Base-by-base conservation (phyloP, 345 rosid species). In the Lepidium africanum region DNA sequence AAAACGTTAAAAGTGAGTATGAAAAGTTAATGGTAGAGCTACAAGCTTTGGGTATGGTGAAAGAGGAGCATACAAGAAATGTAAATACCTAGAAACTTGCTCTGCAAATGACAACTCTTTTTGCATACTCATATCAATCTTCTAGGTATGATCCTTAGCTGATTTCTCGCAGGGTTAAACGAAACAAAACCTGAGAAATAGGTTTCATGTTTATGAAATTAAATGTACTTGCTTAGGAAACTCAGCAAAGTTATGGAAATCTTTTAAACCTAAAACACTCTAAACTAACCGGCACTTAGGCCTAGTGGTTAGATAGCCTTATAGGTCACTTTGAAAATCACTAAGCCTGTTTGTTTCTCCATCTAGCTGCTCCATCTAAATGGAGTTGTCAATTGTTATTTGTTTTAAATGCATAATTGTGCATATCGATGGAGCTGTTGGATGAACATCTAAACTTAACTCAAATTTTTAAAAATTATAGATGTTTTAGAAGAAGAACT, bases 1-100 rank as follows among this genome's bases (percentile, higher is more conserved):
- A 19, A 69, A 82, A 50, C 38, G 81, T 64, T 14, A 65, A 82
- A 59, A 57, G 21, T 0, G 83, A 83, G 69, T 82, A 83, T 61
- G 74, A 71, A 36, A 76, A 69, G 41, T 46, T 87, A 49, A 62
- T 71, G 59, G 76, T 52, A 10, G 87, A 86, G 73, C 56, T 84
- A 51, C 71, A 73, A 45, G 71, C 69, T 19, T 46, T 83, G 77
- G 81, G 69, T 58, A 3, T 49, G 40, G 52, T 79, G 13, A 80
- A 82, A 74, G 77, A 59, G 23, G 90, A 84, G 69, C 70, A 43
- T 59, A 67, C 46, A 7, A 64, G 59, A 21, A 11, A 35, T 63
- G 81, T 79, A 74, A 51, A 72, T 72, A 21, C 46, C 10, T 83
- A 70, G 72, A 62, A 70, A 13, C 33, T n/a, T 48, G 45, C 9